Conservation (phyloP, 1,284 basidiomycete genomes). For the Trametes hirsuta region DNA sequence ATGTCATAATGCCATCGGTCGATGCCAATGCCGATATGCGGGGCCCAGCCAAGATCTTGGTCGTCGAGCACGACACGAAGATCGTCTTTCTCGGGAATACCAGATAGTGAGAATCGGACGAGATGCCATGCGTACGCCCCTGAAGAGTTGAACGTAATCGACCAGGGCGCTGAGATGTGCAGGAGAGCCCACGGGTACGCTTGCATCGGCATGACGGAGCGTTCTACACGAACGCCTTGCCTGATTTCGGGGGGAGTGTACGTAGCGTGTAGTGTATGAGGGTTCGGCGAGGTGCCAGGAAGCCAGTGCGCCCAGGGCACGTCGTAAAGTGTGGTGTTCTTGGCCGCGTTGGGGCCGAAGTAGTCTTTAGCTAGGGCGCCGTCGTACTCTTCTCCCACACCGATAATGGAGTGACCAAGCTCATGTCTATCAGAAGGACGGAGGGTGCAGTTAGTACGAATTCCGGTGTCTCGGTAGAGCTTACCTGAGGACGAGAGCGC, state of each 20-base stretch:
- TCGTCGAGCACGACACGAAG: conserved; percentile 67
- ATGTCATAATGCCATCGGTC: conserved; percentile 80
- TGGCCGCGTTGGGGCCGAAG: conserved; percentile 72
- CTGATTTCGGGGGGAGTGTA: background rate
- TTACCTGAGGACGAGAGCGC: conserved; percentile 71
- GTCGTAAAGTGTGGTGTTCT: conserved; percentile 40
- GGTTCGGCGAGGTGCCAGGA: conserved; percentile 35
- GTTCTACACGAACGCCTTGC: conserved; percentile 54
- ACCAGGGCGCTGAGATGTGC: conserved; percentile 62
- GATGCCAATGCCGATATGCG: conserved; percentile 55
- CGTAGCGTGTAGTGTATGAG: background rate
- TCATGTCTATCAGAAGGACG: conserved; percentile 53
- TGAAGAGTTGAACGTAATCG: conserved; percentile 61
- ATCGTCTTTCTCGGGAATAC: conserved; percentile 60
- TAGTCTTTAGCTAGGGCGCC: conserved; percentile 67
- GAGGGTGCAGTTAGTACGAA: background rate
- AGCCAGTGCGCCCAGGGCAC: conserved; percentile 80
- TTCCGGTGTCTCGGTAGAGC: background rate
- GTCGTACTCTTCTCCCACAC: conserved; percentile 87
- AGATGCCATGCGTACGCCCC: conserved; percentile 67
- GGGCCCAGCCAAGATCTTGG: conserved; percentile 58
- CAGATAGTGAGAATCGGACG: conserved; percentile 77
- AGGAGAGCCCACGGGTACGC: conserved; percentile 76
- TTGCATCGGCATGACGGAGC: conserved; percentile 77
- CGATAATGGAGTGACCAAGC: conserved; percentile 81